Evolutionary conservation across 352 stramenopile species (phyloP), one percentile per base, ranked within the genome.

Genomic region (Blastocystis sp.): DNA sequence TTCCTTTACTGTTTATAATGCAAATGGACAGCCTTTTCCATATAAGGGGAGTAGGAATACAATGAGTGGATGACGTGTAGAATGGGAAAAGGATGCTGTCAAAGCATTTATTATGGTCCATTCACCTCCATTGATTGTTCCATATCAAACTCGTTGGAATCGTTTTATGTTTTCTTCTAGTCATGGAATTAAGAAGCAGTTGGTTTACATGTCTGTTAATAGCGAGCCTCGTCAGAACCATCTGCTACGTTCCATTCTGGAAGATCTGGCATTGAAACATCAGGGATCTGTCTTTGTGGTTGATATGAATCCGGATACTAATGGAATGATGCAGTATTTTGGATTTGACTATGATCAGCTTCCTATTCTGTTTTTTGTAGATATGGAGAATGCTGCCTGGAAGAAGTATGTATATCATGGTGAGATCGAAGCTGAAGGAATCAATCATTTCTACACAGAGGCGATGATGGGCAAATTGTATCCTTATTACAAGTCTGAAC

Each of bases 381-480:
- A 81, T 40, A 53, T 81, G 44, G 37, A 60, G 51, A 42, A 60
- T 2, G 7, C 13, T 44, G 5, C 35, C 1, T 64, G 22, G 44
- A 64, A 30, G 35, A 81, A 81, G 70, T 81, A 64, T 40, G 70
- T 81, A 44, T 81, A 60, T 37, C 51, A 81, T 56, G 53, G 48
- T 9, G 70, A 81, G 22, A 30, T 33, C 13, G 44, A 24, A 54
- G 37, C 62, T 1, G 70, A 60, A 40, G 44, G 44, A n/a, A 62
- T 81, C 3, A 30, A 40, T 27, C 35, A 60, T 17, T 81, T 81
- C 24, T 53, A 35, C 17, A 33, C 51, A 33, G 48, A 81, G 0
- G 70, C 70, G 27, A 27, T 6, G 35, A 27, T 17, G 1, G 70
- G 70, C 2, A 27, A 24, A 33, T 35, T 81, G 70, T 81, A 81